phyloP scores from a whole-genome alignment of 257 asterid genomes.

The Solanum appendiculatum region DNA sequence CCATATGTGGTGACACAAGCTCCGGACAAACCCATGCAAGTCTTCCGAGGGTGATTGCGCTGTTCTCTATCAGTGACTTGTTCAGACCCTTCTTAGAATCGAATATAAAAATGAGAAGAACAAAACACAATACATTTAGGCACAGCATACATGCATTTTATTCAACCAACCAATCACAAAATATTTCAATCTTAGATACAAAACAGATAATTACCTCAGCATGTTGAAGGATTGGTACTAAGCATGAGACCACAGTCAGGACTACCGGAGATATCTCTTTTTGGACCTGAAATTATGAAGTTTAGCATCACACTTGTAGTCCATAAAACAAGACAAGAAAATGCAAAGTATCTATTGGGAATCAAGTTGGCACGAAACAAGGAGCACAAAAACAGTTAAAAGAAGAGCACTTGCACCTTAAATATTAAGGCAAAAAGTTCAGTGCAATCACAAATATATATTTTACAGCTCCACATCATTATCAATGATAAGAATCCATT shows the following conservation, averaged over 20 bases:
- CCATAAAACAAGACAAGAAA: neutral
- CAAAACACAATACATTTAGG: neutral
- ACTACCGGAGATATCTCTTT: slow-evolving; percentile 82
- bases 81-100: slow-evolving; percentile 46
- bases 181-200: neutral
- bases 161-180: neutral
- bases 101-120: slow-evolving; percentile 20
- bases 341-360: neutral
- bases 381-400: neutral
- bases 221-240: slow-evolving; percentile 79
- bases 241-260: slow-evolving; percentile 64
- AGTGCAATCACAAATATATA: neutral
- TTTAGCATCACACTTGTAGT: neutral
- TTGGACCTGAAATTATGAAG: slow-evolving; percentile 46
- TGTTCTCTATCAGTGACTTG: slow-evolving; percentile 87
- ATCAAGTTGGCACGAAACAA: neutral
- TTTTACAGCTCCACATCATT: neutral
- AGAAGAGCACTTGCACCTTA: neutral
- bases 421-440: neutral
- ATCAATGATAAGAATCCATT: neutral
- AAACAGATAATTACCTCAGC: slow-evolving; percentile 58
- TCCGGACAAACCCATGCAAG: slow-evolving; percentile 95
- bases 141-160: neutral
- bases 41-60: slow-evolving; percentile 90
- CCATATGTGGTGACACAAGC: slow-evolving; percentile 91